A percentile compares a stretch with the other conserved stretches of the same genome.
Conservation (phyloP, 2,329 filamentous ascomycete species). For the Nakataea oryzae region DNA sequence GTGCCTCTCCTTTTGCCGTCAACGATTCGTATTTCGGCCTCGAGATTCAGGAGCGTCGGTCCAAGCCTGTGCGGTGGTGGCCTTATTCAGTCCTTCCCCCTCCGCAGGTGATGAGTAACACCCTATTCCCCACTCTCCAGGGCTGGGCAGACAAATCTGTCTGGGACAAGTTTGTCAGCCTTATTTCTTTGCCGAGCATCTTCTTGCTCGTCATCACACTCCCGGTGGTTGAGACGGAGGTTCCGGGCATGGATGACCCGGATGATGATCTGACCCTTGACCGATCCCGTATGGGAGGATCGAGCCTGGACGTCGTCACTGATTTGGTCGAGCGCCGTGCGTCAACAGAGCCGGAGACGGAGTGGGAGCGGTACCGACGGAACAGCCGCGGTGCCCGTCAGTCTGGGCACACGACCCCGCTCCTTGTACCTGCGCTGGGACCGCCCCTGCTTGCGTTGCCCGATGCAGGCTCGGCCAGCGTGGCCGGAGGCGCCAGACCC, state of each 20-base stretch:
- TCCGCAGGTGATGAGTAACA: constrained; percentile 59
- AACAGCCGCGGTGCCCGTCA: constrained; percentile 26
- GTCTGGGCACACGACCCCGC: not conserved
- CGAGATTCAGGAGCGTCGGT: constrained; percentile 24
- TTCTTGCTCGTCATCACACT: constrained; percentile 83
- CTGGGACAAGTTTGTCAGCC: constrained; percentile 73
- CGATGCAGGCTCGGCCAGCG: not conserved
- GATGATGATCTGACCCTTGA: constrained; percentile 23
- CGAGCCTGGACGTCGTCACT: not conserved
- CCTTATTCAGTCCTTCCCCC: constrained; percentile 64
- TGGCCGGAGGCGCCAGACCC: not conserved
- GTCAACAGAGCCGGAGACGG: constrained; percentile 32
- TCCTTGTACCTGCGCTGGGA: not conserved
- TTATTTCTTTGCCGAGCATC: constrained; percentile 81
- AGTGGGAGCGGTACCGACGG: constrained; percentile 50
- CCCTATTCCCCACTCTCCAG: constrained; percentile 78
- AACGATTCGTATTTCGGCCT: constrained; percentile 29
- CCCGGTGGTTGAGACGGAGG: constrained; percentile 64
- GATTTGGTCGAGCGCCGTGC: constrained; percentile 19
- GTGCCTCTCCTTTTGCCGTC: not conserved
- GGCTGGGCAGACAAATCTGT: constrained; percentile 72
- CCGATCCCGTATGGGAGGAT: constrained; percentile 9
- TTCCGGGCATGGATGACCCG: constrained; percentile 37
- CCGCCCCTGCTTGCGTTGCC: not conserved
- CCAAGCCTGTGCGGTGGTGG: constrained; percentile 62